phyloP scores from a whole-genome alignment of 306 rosid genomes.

The Quercus cerris region DNA sequence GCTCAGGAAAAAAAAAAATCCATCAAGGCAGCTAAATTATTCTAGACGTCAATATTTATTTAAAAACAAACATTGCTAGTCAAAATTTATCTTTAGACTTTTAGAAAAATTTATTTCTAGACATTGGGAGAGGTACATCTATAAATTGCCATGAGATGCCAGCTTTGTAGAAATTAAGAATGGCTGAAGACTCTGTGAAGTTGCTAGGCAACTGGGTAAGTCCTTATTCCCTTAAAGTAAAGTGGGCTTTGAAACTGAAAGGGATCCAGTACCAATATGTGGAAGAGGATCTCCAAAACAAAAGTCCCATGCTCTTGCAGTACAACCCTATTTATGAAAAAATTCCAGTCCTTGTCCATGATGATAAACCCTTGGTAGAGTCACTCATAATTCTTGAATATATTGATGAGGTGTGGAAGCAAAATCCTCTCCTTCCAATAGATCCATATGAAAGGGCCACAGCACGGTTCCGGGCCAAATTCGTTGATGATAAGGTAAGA shows the following conservation, averaged over 20 bases:
- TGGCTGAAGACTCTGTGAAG: slow-evolving; percentile 26
- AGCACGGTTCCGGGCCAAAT: slow-evolving; percentile 46
- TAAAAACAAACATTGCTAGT: too few relatives aligned
- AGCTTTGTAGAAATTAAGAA: neutral
- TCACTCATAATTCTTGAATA: slow-evolving; percentile 43
- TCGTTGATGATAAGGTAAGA: slow-evolving; percentile 40
- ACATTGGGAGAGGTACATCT: neutral
- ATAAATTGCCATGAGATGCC: neutral
- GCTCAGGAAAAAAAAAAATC: too few relatives aligned
- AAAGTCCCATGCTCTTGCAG: slow-evolving; percentile 40
- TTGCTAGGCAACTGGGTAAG: slow-evolving; percentile 43
- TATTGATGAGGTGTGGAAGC: slow-evolving; percentile 46
- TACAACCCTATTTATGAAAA: slow-evolving; percentile 36
- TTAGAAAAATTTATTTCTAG: too few relatives aligned
- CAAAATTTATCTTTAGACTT: too few relatives aligned
- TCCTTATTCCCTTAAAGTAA: slow-evolving; percentile 29
- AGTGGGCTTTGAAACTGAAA: slow-evolving; percentile 43
- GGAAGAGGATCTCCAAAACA: slow-evolving; percentile 40
- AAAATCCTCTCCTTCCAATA: slow-evolving; percentile 42
- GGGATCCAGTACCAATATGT: slow-evolving; percentile 31
- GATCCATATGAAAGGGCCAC: slow-evolving; percentile 40
- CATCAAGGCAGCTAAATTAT: too few relatives aligned
- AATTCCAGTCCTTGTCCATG: slow-evolving; percentile 44
- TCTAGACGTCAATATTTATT: too few relatives aligned
- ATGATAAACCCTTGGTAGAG: slow-evolving; percentile 38